Evolutionary conservation across 257 asterid species (phyloP).

Genomic region (Solanum lycopersicoides): DNA sequence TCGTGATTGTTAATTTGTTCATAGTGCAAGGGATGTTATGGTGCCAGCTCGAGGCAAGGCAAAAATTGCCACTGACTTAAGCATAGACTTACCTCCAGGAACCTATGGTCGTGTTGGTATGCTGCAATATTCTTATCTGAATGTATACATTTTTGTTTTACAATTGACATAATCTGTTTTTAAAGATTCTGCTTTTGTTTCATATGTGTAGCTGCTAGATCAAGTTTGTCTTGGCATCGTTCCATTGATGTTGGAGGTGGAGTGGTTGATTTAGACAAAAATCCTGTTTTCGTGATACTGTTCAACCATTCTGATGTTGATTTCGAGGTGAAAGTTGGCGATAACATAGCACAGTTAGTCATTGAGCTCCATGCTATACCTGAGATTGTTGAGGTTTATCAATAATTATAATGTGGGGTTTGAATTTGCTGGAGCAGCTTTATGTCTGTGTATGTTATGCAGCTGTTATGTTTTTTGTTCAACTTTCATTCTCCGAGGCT

Average conservation of each 20-base stretch:
- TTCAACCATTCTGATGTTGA: constrained; percentile 44
- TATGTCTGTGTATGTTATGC: neutral
- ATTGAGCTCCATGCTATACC: constrained; percentile 39
- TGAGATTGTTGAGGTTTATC: constrained; percentile 34
- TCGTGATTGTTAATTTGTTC: neutral
- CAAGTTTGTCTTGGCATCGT: constrained; percentile 11
- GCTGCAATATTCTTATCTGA: neutral
- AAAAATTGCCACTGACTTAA: constrained; percentile 6
- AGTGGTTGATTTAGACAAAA: constrained; percentile 24
- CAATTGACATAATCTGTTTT: neutral
- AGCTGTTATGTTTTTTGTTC: neutral
- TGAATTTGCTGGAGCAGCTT: neutral
- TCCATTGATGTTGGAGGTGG: constrained; percentile 18
- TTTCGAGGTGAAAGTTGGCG: constrained; percentile 41
- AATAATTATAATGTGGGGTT: constrained; percentile 4
- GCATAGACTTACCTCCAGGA: constrained; percentile 15
- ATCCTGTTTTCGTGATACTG: constrained; percentile 50
- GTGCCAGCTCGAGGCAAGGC: constrained; percentile 20
- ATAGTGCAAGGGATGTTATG: constrained; percentile 3
- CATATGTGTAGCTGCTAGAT: constrained; percentile 3
- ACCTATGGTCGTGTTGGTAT: constrained; percentile 18
- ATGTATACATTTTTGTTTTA: neutral
- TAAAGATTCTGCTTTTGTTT: neutral
- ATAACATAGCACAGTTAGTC: constrained; percentile 44
- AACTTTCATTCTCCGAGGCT: neutral